These are phyloP conservation scores for Penicillium robsamsonii DNA, from an alignment of 495 filamentous ascomycete genomes.

Conservation along the genomic window DNA sequence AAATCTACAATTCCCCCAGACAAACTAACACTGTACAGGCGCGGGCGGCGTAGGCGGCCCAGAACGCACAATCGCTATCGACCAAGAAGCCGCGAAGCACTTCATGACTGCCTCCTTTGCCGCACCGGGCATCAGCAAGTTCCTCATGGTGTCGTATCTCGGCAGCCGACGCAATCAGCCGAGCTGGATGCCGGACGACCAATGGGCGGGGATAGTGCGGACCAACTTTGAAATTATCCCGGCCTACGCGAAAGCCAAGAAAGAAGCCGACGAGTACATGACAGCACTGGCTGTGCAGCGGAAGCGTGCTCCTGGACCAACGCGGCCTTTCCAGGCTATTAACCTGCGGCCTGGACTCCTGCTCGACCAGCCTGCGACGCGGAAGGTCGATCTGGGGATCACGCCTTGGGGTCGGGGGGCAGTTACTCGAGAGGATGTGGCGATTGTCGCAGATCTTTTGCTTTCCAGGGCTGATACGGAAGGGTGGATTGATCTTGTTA, in stretches of 20 bases:
- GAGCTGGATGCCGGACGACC: slow-evolving; percentile 64
- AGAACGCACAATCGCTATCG: slow-evolving; percentile 58
- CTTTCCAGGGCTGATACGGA: slow-evolving; percentile 59
- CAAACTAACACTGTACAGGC: slow-evolving; percentile 34
- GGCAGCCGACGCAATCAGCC: slow-evolving; percentile 58
- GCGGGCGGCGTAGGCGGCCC: slow-evolving; percentile 76
- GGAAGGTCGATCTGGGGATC: slow-evolving; percentile 65
- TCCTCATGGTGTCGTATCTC: slow-evolving; percentile 71
- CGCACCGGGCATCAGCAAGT: slow-evolving; percentile 60
- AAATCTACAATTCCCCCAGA: not conserved
- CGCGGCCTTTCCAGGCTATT: slow-evolving; percentile 59
- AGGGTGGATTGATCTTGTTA: slow-evolving; percentile 60
- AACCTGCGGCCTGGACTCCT: slow-evolving; percentile 66
- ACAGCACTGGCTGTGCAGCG: slow-evolving; percentile 53
- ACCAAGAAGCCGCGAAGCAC: slow-evolving; percentile 65
- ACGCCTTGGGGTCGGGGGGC: slow-evolving; percentile 48
- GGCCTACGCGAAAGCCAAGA: slow-evolving; percentile 70
- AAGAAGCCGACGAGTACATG: slow-evolving; percentile 71
- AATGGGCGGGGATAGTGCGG: slow-evolving; percentile 50
- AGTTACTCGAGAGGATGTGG: slow-evolving; percentile 67
- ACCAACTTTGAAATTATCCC: slow-evolving; percentile 55
- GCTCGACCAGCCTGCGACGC: slow-evolving; percentile 55
- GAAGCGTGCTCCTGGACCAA: slow-evolving; percentile 39
- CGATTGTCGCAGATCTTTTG: slow-evolving; percentile 62
- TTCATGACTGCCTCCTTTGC: slow-evolving; percentile 67